Conservation (phyloP, 306 rosid species). For the Casuarina equisetifolia region DNA sequence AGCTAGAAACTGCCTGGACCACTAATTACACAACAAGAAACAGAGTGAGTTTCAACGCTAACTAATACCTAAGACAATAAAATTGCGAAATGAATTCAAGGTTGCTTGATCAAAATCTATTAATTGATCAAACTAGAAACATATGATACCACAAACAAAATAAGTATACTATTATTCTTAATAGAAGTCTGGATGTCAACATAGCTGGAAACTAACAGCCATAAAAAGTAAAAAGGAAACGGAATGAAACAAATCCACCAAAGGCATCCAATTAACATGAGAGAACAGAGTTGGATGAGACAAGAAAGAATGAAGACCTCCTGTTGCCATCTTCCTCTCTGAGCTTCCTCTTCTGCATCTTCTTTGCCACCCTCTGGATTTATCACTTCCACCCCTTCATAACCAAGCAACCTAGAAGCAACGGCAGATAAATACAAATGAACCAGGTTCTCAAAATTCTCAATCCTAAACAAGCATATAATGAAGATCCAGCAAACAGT, state of each 20-base stretch:
- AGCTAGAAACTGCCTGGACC: background rate
- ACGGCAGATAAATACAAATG: constrained; percentile 14
- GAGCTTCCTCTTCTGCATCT: constrained; percentile 86
- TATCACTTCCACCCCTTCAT: constrained; percentile 89
- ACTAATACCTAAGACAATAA: background rate
- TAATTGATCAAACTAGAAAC: constrained; percentile 1
- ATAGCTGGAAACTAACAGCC: constrained; percentile 5
- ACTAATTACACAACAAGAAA: background rate
- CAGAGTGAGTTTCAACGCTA: background rate
- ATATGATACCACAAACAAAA: constrained; percentile 5
- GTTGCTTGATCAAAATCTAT: background rate
- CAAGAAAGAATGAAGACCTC: constrained; percentile 49
- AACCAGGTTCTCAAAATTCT: constrained; percentile 22
- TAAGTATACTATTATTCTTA: background rate
- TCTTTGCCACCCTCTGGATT: constrained; percentile 96
- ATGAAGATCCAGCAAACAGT: background rate
- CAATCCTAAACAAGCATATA: constrained; percentile 3
- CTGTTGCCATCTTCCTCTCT: constrained; percentile 89
- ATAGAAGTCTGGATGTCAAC: background rate
- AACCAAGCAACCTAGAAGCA: constrained; percentile 62
- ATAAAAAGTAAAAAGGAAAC: constrained; percentile 1
- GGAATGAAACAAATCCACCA: background rate
- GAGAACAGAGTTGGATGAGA: constrained; percentile 8
- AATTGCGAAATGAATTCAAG: background rate
- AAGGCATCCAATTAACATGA: constrained; percentile 10